Conservation (phyloP, 2,329 filamentous ascomycete genomes). For the Orbilia brochopaga region DNA sequence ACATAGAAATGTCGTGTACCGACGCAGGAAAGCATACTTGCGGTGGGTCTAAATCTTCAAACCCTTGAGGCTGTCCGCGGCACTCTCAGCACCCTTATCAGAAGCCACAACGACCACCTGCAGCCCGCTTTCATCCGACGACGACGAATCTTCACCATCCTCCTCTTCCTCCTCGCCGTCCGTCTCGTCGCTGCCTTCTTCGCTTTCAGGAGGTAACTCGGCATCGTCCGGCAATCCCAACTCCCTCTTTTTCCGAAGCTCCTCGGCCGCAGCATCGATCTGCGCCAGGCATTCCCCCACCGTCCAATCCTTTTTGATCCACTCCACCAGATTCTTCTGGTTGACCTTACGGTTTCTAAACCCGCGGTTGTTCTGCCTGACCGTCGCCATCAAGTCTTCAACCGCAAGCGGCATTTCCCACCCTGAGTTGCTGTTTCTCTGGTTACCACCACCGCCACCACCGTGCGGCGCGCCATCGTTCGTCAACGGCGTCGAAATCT, state of each 20-base stretch:
- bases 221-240: constrained; percentile 42
- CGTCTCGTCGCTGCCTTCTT: constrained; percentile 25
- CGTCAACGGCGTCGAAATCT: constrained; percentile 18
- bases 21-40: no score
- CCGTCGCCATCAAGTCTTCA: constrained; percentile 40
- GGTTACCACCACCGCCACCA: background rate
- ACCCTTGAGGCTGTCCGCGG: background rate
- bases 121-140: constrained; percentile 26
- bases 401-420: constrained; percentile 29
- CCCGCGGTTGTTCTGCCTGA: constrained; percentile 31
- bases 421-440: constrained; percentile 1
- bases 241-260: constrained; percentile 30
- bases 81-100: background rate
- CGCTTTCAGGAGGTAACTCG: constrained; percentile 39
- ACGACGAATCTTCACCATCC: constrained; percentile 6
- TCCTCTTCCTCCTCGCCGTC: constrained; percentile 16
- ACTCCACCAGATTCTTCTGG: constrained; percentile 43
- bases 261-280: constrained; percentile 37
- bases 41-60: background rate
- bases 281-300: constrained; percentile 41
- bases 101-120: constrained; percentile 7
- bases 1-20: no score
- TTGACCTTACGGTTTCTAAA: constrained; percentile 44
- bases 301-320: constrained; percentile 36
- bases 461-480: no score